phyloP scores from a whole-genome alignment of 441 rosid species.

The Croton laevigatus region DNA sequence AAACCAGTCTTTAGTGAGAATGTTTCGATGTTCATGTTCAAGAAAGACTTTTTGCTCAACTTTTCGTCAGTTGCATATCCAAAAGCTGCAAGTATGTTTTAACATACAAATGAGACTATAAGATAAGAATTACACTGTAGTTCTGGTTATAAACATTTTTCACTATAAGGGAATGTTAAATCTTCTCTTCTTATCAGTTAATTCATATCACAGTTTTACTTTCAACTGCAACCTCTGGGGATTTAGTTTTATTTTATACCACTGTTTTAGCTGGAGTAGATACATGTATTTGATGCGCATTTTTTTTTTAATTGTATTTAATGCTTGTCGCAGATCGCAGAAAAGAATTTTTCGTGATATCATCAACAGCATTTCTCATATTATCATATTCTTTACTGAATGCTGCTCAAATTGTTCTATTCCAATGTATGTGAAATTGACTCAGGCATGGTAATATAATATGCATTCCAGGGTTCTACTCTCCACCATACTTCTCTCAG shows the following conservation, averaged over 20 bases:
- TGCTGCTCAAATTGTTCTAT: background rate
- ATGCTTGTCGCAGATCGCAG: background rate
- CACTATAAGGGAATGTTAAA: no score
- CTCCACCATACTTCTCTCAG: background rate
- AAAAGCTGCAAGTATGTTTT: no score
- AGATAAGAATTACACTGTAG: background rate
- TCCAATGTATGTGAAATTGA: background rate
- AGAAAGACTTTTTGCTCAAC: no score
- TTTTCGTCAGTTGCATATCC: no score
- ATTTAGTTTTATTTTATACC: no score
- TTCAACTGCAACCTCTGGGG: background rate
- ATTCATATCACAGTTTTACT: background rate
- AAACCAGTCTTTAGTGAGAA: no score
- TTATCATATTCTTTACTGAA: background rate
- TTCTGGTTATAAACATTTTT: no score
- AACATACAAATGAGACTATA: background rate
- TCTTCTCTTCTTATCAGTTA: background rate
- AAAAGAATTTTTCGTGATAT: background rate
- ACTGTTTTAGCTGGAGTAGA: background rate
- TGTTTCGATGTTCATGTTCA: no score
- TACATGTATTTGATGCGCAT: background rate
- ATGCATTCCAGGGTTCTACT: background rate
- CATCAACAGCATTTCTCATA: background rate
- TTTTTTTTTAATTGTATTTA: no score
- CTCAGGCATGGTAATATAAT: background rate